A percentile compares a stretch with the other conserved stretches of the same genome.
Conservation (phyloP, 2,329 filamentous ascomycete genomes). For the Pyricularia sp. region DNA sequence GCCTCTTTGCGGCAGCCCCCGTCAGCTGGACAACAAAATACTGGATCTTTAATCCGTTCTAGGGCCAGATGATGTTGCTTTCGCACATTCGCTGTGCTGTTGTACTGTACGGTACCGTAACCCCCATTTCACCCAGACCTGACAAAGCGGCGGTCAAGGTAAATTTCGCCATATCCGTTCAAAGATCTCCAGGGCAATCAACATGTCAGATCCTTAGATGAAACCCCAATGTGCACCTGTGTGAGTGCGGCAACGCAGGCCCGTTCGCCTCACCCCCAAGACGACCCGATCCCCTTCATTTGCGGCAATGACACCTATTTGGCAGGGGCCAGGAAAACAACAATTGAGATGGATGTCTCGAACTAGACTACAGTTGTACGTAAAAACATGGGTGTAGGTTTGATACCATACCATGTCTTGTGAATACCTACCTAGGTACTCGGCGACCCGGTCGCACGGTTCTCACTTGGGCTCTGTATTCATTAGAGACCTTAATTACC, state of each 20-base stretch:
- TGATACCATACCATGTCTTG: neutral
- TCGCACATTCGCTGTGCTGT: neutral
- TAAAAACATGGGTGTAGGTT: neutral
- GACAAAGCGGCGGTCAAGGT: neutral
- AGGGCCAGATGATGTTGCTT: neutral
- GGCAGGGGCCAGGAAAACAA: neutral
- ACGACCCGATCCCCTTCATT: neutral
- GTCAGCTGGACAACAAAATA: neutral
- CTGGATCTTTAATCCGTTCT: neutral
- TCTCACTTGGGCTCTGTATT: neutral
- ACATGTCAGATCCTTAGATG: neutral
- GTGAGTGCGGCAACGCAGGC: neutral
- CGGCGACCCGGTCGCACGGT: neutral
- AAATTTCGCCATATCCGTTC: neutral
- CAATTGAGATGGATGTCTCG: neutral
- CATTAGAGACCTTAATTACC: too few species aligned
- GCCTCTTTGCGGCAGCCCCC: neutral
- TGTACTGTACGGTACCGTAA: too few species aligned
- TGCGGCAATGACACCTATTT: neutral
- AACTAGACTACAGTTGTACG: neutral
- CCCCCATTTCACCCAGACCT: neutral
- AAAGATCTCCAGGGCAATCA: slow-evolving; percentile 2
- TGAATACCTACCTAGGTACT: too few species aligned
- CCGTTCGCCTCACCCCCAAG: neutral
- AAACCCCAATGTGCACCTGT: neutral